Percentiles rank a stretch among this genome's conserved stretches.
phyloP scores from a whole-genome alignment of 73 alveolate species.

The Blepharisma stoltei region DNA sequence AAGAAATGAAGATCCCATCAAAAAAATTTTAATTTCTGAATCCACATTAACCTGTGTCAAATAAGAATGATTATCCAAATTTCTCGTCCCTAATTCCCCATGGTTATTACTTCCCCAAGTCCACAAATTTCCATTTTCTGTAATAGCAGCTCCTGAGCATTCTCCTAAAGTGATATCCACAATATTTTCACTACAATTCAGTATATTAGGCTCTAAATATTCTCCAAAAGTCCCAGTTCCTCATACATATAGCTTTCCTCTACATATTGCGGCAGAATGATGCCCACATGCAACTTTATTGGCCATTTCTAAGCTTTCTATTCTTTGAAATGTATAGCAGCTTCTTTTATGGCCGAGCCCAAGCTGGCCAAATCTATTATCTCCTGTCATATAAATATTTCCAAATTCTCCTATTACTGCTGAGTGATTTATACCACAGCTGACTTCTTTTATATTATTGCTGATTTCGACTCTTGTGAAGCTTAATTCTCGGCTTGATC shows the following conservation, averaged over 20 bases:
- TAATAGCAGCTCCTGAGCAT: slow-evolving; percentile 5
- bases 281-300: slow-evolving; percentile 7
- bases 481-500: neutral
- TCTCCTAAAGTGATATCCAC: slow-evolving; percentile 6
- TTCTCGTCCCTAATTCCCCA: slow-evolving; percentile 8
- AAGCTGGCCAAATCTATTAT: slow-evolving; percentile 30
- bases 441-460: neutral
- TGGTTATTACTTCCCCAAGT: slow-evolving; percentile 22
- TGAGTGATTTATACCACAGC: slow-evolving; percentile 26
- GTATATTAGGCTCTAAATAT: neutral
- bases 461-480: slow-evolving; percentile 31
- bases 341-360: slow-evolving; percentile 30
- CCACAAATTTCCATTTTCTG: neutral
- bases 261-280: slow-evolving; percentile 20
- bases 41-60: too few species aligned
- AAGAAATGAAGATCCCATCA: too few species aligned
- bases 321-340: neutral
- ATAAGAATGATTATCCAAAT: neutral
- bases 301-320: neutral
- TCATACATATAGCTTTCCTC: slow-evolving; percentile 23
- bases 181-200: neutral
- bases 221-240: slow-evolving; percentile 32
- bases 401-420: neutral
- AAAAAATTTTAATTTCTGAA: too few species aligned
- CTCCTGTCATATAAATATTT: slow-evolving; percentile 20